Percentiles rank a stretch among this genome's conserved stretches.
Conservation (phyloP, 371 early-diverging fungal genomes). For the Mucor velutinosus region DNA sequence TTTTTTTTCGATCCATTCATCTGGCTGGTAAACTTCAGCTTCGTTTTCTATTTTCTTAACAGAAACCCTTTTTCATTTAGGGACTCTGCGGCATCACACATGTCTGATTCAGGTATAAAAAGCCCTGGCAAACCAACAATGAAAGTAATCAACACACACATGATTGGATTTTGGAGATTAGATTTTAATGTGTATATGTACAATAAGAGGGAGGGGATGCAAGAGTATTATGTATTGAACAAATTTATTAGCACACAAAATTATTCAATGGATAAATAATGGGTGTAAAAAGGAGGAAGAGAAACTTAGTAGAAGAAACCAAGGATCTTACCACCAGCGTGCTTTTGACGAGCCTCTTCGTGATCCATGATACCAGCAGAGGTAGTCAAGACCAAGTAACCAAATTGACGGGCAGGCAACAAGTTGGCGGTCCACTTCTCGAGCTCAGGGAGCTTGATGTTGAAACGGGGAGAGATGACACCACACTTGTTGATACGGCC, state of each 20-base stretch:
- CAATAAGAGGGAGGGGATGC: not conserved
- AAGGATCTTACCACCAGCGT: conserved; percentile 99
- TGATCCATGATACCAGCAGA: conserved; percentile 99
- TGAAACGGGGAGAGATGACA: conserved; percentile 99
- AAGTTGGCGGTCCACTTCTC: conserved; percentile 98
- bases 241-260: not conserved
- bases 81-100: no score
- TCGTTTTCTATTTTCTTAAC: no score
- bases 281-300: not conserved
- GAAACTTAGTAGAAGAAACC: conserved; percentile 53
- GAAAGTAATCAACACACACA: no score
- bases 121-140: no score
- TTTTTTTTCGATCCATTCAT: no score
- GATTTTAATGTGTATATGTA: not conserved
- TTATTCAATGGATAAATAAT: not conserved
- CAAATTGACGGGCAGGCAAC: conserved; percentile 99
- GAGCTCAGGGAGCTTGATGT: conserved; percentile 92
- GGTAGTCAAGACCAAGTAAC: conserved; percentile 96
- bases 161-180: not conserved
- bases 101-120: no score
- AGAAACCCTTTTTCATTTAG: no score
- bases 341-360: conserved; percentile 98
- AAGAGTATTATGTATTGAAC: not conserved
- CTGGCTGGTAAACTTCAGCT: no score
- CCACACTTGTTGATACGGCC: conserved; percentile 99